Conservation (phyloP, 2,329 filamentous ascomycete genomes). For the Beauveria sp. region DNA sequence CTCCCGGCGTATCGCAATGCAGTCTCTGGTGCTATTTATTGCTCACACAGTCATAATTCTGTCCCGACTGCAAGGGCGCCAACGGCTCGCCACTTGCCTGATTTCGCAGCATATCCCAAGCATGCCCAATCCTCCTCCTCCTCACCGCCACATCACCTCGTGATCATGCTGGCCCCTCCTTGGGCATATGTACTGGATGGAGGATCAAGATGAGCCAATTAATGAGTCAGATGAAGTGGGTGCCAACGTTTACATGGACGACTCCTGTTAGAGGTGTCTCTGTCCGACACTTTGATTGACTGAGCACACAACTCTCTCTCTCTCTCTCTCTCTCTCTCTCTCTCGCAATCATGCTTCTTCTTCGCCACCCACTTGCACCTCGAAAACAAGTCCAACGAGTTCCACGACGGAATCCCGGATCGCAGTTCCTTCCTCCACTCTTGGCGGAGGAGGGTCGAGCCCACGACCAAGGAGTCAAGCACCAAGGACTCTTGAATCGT, state of each 20-base stretch:
- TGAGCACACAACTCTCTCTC: background rate
- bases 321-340: background rate
- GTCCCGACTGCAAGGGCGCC: background rate
- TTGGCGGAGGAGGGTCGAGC: background rate
- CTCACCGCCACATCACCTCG: slow-evolving; percentile 5
- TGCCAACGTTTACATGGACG: too few relatives aligned
- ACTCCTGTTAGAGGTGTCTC: too few relatives aligned
- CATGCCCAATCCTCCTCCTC: background rate
- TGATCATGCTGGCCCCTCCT: background rate
- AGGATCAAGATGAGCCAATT: background rate
- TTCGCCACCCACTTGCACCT: background rate
- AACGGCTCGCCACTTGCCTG: background rate
- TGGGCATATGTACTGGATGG: background rate
- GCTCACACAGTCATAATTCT: background rate
- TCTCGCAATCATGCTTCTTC: background rate
- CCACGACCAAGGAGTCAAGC: background rate
- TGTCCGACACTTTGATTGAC: too few relatives aligned
- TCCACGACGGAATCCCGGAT: background rate
- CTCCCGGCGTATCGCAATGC: too few relatives aligned
- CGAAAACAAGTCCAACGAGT: background rate
- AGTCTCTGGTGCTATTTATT: background rate
- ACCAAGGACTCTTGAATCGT: background rate
- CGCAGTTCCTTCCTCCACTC: background rate
- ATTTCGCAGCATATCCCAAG: background rate
- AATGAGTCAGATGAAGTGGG: background rate